These are phyloP conservation scores for Kurtzmaniella fragi DNA, from an alignment of 805 yeast species.

Conservation along the genomic window DNA sequence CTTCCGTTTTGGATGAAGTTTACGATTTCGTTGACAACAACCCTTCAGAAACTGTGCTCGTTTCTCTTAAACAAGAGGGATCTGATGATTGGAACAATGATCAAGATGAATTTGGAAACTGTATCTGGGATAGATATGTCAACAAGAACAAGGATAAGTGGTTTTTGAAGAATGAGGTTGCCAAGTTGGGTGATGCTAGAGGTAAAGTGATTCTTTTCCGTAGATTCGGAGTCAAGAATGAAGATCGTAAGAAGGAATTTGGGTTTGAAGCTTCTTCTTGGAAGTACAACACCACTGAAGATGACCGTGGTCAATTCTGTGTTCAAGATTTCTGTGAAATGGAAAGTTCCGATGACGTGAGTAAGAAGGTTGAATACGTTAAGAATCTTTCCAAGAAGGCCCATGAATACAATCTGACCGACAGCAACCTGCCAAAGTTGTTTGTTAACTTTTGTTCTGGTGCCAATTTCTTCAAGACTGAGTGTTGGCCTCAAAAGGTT, in stretches of 20 bases:
- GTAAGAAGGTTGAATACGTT: constrained; percentile 53
- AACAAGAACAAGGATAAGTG: constrained; percentile 47
- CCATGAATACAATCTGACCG: constrained; percentile 39
- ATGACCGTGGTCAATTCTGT: constrained; percentile 55
- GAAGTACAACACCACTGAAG: constrained; percentile 61
- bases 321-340: constrained; percentile 78
- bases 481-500: constrained; percentile 71
- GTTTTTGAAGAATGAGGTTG: constrained; percentile 54
- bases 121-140: constrained; percentile 55
- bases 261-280: constrained; percentile 70
- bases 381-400: constrained; percentile 54
- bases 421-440: constrained; percentile 42
- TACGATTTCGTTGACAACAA: constrained; percentile 51
- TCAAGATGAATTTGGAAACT: constrained; percentile 59
- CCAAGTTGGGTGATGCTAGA: constrained; percentile 55
- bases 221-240: constrained; percentile 60
- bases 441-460: constrained; percentile 72
- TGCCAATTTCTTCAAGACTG: constrained; percentile 62
- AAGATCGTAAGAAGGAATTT: constrained; percentile 35
- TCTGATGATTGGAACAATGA: constrained; percentile 58
- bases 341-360: constrained; percentile 44
- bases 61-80: constrained; percentile 74
- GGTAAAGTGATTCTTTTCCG: constrained; percentile 66
- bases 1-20: constrained; percentile 50
- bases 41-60: constrained; percentile 55